These are phyloP conservation scores for Glonium stellatum DNA, from an alignment of 495 filamentous ascomycete genomes.

Conservation along the genomic window DNA sequence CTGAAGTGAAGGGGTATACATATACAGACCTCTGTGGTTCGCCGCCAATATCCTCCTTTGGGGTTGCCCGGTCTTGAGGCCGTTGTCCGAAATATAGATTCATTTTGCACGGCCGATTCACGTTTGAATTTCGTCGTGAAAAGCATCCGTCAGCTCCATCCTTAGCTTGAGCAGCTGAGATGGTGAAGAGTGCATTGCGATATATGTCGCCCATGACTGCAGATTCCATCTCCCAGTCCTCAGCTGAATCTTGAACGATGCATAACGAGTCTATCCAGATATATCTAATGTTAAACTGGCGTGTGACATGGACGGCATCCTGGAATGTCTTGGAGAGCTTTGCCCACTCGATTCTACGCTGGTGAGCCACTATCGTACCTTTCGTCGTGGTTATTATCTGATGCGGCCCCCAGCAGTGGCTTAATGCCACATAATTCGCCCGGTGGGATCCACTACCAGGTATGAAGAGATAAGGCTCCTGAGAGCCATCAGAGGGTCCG, in stretches of 20 bases:
- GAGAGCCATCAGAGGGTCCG: too few relatives aligned
- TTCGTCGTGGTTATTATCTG: too few relatives aligned
- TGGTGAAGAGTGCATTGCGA: neutral
- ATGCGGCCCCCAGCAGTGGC: too few relatives aligned
- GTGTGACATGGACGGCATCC: neutral
- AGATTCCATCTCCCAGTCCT: neutral
- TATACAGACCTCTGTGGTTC: too few relatives aligned
- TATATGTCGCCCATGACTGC: neutral
- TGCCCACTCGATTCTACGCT: too few relatives aligned
- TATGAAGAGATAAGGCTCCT: too few relatives aligned
- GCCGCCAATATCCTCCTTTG: neutral
- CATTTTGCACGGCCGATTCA: neutral
- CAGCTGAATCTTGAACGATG: neutral
- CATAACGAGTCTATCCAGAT: slow-evolving; percentile 1
- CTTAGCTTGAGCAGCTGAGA: neutral
- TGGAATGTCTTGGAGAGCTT: neutral
- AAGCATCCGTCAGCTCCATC: neutral
- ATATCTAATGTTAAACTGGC: neutral
- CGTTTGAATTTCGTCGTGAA: neutral
- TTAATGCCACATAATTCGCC: too few relatives aligned
- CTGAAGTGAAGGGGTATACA: neutral
- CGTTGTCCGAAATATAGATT: too few relatives aligned
- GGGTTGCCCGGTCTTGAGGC: too few relatives aligned
- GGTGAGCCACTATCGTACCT: too few relatives aligned
- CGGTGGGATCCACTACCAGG: too few relatives aligned